A percentile compares a stretch with the other conserved stretches of the same genome.
phyloP scores from a whole-genome alignment of 257 asterid genomes.

The Phtheirospermum japonicum region DNA sequence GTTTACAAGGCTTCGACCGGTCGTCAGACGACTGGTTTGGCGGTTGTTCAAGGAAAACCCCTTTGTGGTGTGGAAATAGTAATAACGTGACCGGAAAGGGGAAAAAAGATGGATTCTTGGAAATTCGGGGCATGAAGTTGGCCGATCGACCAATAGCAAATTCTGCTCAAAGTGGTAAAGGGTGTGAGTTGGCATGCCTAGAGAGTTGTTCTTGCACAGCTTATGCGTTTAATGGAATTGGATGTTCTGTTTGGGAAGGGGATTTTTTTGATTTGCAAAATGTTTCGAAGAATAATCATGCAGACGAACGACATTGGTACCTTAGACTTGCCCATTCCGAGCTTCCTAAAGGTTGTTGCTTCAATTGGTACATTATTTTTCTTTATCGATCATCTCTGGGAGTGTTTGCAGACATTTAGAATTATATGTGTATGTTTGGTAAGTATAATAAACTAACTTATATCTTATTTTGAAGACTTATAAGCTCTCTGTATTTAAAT shows the following conservation, averaged over 20 bases:
- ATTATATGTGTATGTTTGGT: too few species aligned
- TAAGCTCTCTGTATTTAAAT: too few species aligned
- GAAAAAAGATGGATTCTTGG: conserved; percentile 28
- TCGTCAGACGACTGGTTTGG: background rate
- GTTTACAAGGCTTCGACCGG: conserved; percentile 33
- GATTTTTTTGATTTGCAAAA: conserved; percentile 21
- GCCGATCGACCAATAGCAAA: conserved; percentile 19
- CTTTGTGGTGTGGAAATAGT: conserved; percentile 28
- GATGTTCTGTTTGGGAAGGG: conserved; percentile 41
- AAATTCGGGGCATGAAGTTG: conserved; percentile 13
- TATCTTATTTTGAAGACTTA: too few species aligned
- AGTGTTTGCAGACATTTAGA: too few species aligned
- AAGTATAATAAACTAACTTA: too few species aligned
- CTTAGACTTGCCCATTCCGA: conserved; percentile 35
- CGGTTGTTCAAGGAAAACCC: conserved; percentile 33
- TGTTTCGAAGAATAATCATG: background rate
- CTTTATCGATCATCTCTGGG: too few species aligned
- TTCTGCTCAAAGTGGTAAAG: conserved; percentile 13
- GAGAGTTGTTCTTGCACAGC: conserved; percentile 36
- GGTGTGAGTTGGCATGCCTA: conserved; percentile 31
- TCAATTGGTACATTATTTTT: background rate
- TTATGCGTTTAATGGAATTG: conserved; percentile 25
- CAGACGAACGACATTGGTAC: conserved; percentile 15
- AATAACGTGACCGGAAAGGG: background rate
- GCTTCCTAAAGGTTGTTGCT: conserved; percentile 32